These are phyloP conservation scores for Tricholoma bakamatsutake DNA, from an alignment of 768 basidiomycete species.

Conservation along the genomic window DNA sequence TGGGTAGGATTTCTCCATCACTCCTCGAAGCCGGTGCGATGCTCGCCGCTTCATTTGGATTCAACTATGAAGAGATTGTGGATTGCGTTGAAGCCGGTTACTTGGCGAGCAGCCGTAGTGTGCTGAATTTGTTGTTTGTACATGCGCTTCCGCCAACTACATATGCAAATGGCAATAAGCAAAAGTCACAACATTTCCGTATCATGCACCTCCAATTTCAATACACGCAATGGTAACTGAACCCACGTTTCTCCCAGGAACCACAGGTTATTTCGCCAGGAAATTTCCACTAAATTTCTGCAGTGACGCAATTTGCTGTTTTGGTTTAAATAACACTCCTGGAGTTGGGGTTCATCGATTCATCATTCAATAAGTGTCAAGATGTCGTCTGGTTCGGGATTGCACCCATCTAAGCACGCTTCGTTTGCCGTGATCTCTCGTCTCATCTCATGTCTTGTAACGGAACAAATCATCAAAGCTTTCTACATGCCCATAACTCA, in stretches of 20 bases:
- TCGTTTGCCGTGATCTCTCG: constrained; percentile 43
- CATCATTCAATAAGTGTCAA: constrained; percentile 3
- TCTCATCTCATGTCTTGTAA: constrained; percentile 43
- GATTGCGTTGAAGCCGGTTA: background rate
- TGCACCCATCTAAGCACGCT: constrained; percentile 32
- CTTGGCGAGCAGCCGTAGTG: no score
- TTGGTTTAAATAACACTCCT: constrained; percentile 20
- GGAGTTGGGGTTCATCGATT: background rate
- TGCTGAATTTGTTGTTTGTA: no score
- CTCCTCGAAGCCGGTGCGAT: no score
- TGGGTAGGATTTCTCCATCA: background rate
- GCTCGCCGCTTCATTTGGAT: background rate
- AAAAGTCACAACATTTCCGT: background rate
- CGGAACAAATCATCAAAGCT: constrained; percentile 39
- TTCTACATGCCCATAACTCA: constrained; percentile 32
- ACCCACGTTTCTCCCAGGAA: background rate
- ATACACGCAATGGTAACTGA: background rate
- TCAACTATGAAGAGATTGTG: background rate
- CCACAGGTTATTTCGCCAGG: constrained; percentile 6
- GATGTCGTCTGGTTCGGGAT: constrained; percentile 32
- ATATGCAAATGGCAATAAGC: no score
- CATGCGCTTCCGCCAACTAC: no score
- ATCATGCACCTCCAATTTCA: background rate
- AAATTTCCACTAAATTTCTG: background rate
- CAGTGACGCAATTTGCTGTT: constrained; percentile 12